Percentiles rank a stretch among this genome's conserved stretches.
Conservation (phyloP, 2,329 filamentous ascomycete species). For the Penicillium sp. region DNA sequence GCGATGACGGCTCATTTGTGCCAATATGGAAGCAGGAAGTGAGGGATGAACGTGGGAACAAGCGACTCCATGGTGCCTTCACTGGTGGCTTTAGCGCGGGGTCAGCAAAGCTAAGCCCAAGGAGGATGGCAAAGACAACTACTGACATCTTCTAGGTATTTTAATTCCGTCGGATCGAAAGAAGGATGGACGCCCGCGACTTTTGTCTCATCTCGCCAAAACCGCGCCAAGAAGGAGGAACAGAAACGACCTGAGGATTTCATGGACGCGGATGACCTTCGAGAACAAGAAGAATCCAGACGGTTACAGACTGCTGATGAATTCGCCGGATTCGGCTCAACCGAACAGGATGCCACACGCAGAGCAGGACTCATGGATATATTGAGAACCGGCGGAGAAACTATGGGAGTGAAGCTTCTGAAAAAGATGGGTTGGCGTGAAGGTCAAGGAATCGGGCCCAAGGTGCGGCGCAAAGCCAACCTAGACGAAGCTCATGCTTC, state of each 20-base stretch:
- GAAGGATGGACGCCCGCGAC: constrained; percentile 94
- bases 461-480: constrained; percentile 70
- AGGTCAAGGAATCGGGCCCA: constrained; percentile 89
- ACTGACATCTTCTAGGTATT: constrained; percentile 66
- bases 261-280: constrained; percentile 96
- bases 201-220: constrained; percentile 84
- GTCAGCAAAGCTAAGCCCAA: constrained; percentile 51
- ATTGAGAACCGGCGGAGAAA: constrained; percentile 71
- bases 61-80: constrained; percentile 91
- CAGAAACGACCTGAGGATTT: constrained; percentile 78
- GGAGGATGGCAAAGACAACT: not conserved
- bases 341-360: constrained; percentile 54
- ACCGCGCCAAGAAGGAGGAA: constrained; percentile 58
- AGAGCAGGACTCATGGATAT: constrained; percentile 66
- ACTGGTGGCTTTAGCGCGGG: constrained; percentile 96
- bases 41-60: constrained; percentile 84
- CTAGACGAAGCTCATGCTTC: constrained; percentile 55
- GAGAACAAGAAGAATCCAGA: constrained; percentile 76
- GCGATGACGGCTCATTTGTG: constrained; percentile 88
- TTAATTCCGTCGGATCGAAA: constrained; percentile 96
- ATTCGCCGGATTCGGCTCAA: constrained; percentile 74
- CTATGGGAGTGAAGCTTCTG: constrained; percentile 80
- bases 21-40: constrained; percentile 99
- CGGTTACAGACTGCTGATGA: constrained; percentile 69
- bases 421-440: constrained; percentile 95